phyloP scores from a whole-genome alignment of 2,329 filamentous ascomycete species.

The Verticillium dahliae region DNA sequence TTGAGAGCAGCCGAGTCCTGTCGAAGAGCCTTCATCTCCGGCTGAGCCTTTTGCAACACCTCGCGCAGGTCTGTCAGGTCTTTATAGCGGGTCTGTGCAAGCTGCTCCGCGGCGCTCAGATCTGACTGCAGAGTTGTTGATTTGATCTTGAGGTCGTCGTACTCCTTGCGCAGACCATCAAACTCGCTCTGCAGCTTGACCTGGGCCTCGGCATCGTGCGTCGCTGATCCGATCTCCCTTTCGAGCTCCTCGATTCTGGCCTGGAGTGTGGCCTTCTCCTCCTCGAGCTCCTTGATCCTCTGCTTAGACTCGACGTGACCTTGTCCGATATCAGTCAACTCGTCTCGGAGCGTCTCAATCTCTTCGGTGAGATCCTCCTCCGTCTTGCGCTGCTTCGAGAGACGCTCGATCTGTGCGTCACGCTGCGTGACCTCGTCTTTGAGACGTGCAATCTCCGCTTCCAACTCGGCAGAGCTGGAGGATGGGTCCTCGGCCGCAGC shows the following conservation, averaged over 20 bases:
- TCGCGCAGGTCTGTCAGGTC: constrained; percentile 77
- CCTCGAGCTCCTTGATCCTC: constrained; percentile 62
- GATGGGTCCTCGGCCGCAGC: constrained; percentile 13
- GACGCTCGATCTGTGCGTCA: constrained; percentile 63
- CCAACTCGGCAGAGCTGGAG: constrained; percentile 29
- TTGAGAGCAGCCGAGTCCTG: constrained; percentile 73
- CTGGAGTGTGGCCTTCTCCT: constrained; percentile 61
- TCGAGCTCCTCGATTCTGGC: constrained; percentile 62
- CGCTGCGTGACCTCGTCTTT: constrained; percentile 54
- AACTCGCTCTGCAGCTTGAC: constrained; percentile 57
- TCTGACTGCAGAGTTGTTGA: constrained; percentile 70
- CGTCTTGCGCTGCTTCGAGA: constrained; percentile 64
- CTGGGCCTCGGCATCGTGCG: constrained; percentile 27
- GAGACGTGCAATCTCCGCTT: constrained; percentile 42
- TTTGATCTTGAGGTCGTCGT: constrained; percentile 64
- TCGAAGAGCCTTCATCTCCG: constrained; percentile 73
- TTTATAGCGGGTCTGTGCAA: constrained; percentile 82
- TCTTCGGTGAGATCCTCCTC: constrained; percentile 80
- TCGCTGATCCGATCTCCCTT: constrained; percentile 51
- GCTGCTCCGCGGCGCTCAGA: constrained; percentile 75
- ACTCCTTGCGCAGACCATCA: constrained; percentile 43
- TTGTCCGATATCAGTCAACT: constrained; percentile 70
- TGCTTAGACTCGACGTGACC: constrained; percentile 82
- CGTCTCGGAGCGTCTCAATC: constrained; percentile 75
- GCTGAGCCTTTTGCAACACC: constrained; percentile 75